These are phyloP conservation scores for Croton laevigatus DNA, from an alignment of 441 rosid genomes.

Conservation along the genomic window DNA sequence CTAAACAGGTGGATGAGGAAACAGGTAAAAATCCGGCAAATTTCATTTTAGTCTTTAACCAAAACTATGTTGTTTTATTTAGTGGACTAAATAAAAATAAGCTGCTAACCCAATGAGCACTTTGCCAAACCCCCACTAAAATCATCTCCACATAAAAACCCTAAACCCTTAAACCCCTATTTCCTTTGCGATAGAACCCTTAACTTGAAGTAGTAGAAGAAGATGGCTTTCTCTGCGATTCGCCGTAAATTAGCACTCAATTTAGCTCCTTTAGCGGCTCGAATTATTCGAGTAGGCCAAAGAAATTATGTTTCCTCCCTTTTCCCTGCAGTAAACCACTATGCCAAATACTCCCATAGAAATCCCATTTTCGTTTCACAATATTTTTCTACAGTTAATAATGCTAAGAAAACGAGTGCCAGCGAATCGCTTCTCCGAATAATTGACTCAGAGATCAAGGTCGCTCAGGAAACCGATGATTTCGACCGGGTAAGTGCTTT, in stretches of 20 bases:
- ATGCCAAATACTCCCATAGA: conserved; percentile 19
- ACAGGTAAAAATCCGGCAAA: too few species aligned
- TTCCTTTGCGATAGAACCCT: not conserved
- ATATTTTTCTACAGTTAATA: conserved; percentile 37
- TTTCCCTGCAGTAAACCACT: conserved; percentile 29
- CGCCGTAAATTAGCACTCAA: conserved; percentile 55
- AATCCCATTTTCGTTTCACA: conserved; percentile 20
- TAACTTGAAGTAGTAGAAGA: not conserved
- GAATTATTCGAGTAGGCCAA: conserved; percentile 34
- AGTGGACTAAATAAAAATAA: too few species aligned
- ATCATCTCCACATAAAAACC: not conserved
- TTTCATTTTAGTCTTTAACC: too few species aligned
- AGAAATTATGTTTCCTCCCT: conserved; percentile 32
- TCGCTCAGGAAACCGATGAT: conserved; percentile 58
- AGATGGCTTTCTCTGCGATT: conserved; percentile 50
- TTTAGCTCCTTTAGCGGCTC: conserved; percentile 36
- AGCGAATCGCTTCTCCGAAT: conserved; percentile 53
- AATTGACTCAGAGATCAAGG: conserved; percentile 61
- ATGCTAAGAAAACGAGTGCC: conserved; percentile 33
- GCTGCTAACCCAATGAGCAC: too few species aligned
- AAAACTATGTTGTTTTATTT: too few species aligned
- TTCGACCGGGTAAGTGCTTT: conserved; percentile 37
- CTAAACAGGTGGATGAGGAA: too few species aligned
- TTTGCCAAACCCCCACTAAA: too few species aligned
- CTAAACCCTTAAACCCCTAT: conserved; percentile 1